A percentile compares a stretch with the other conserved stretches of the same genome.
Conservation (phyloP, 164 flowering plant species). For the Dillenia turbinata region DNA sequence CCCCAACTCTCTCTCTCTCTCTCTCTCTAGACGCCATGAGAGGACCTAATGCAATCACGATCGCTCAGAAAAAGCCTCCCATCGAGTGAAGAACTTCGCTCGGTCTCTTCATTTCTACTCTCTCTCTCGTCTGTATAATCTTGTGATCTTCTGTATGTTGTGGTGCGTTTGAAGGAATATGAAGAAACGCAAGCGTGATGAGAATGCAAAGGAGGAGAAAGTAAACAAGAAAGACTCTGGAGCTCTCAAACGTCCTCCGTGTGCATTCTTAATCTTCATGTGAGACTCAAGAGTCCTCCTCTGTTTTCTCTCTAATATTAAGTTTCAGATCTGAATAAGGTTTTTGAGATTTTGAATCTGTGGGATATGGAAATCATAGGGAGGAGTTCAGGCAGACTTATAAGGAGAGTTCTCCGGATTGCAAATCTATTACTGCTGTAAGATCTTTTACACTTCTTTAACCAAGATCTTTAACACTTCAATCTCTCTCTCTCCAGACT, state of each 20-base stretch:
- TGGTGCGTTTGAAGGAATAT: conserved; percentile 1
- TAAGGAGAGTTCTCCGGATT: conserved; percentile 30
- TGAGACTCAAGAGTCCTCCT: conserved; percentile 2
- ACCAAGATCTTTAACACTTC: too few species aligned
- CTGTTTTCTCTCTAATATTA: background rate
- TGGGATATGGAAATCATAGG: conserved; percentile 6
- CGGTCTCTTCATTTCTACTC: background rate
- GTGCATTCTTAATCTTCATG: conserved; percentile 34
- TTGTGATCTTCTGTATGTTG: background rate
- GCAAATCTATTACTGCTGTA: too few species aligned
- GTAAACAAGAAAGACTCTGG: conserved; percentile 18
- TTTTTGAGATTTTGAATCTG: background rate
- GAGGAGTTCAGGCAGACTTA: conserved; percentile 32
- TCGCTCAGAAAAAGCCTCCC: conserved; percentile 12
- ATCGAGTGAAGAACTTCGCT: background rate
- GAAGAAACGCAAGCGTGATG: conserved; percentile 10
- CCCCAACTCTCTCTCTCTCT: too few species aligned
- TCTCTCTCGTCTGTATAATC: background rate
- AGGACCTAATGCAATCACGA: background rate
- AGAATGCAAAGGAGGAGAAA: conserved; percentile 11
- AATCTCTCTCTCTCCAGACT: too few species aligned
- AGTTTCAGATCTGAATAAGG: background rate
- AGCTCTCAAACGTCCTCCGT: conserved; percentile 33
- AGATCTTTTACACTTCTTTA: too few species aligned
- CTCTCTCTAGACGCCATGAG: conserved; percentile 6